A percentile compares a stretch with the other conserved stretches of the same genome.
These are phyloP conservation scores for Blastomyces emzantsi DNA, from an alignment of 2,329 filamentous ascomycete genomes.

Conservation along the genomic window DNA sequence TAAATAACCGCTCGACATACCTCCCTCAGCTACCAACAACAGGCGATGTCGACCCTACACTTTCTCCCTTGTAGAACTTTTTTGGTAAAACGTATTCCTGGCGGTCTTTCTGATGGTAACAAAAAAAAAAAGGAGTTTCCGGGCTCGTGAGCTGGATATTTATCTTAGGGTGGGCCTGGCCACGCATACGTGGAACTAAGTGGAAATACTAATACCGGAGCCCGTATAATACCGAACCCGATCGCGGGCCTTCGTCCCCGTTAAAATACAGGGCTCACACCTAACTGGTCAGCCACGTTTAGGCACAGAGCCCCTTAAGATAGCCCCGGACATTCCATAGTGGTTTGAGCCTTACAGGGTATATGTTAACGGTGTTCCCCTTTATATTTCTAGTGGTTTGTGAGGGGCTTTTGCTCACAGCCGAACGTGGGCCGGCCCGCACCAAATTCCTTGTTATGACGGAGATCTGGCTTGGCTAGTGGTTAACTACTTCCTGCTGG, in stretches of 20 bases:
- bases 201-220: too few relatives aligned
- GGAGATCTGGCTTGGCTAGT: background rate
- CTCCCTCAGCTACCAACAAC: constrained; percentile 4
- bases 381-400: too few relatives aligned
- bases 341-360: too few relatives aligned
- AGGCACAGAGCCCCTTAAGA: too few relatives aligned
- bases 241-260: too few relatives aligned
- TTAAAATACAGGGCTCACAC: too few relatives aligned
- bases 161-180: background rate
- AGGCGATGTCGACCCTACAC: background rate
- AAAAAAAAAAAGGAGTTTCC: background rate
- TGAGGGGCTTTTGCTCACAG: too few relatives aligned
- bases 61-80: background rate
- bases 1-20: constrained; percentile 16
- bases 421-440: too few relatives aligned
- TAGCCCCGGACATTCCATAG: too few relatives aligned
- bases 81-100: background rate
- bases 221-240: too few relatives aligned
- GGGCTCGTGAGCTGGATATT: background rate
- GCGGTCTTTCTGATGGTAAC: background rate
- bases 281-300: too few relatives aligned
- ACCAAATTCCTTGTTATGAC: background rate
- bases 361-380: too few relatives aligned
- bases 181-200: background rate
- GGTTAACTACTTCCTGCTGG: background rate